A percentile compares a stretch with the other conserved stretches of the same genome.
These are phyloP conservation scores for Umbelopsis sp. DNA, from an alignment of 371 early-diverging fungal genomes.

Conservation along the genomic window DNA sequence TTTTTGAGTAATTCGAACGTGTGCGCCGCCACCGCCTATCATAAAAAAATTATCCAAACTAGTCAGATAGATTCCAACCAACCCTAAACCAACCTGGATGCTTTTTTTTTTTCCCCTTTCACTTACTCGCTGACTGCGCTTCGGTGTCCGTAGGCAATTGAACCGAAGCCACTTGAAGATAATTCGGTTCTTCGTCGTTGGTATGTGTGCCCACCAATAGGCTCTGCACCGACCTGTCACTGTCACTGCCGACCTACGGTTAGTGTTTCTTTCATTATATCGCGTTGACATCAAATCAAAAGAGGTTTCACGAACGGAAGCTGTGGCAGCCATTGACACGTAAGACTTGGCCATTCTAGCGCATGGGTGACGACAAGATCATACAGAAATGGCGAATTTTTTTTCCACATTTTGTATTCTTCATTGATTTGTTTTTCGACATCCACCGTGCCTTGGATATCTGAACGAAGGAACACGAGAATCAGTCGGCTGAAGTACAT, in stretches of 20 bases:
- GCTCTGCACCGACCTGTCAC: conserved; percentile 60
- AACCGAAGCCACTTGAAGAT: conserved; percentile 89
- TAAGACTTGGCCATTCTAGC: conserved; percentile 97
- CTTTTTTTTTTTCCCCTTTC: conserved; percentile 19
- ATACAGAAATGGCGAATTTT: conserved; percentile 98
- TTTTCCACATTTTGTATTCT: conserved; percentile 98
- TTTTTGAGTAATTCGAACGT: conserved; percentile 73
- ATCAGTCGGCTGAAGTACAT: neutral
- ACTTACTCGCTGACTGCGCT: conserved; percentile 69
- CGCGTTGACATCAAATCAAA: too few species aligned
- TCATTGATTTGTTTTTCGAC: conserved; percentile 86
- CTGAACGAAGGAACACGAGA: neutral
- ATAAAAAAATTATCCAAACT: neutral
- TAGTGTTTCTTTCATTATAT: too few species aligned
- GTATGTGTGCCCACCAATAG: conserved; percentile 97
- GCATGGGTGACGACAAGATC: conserved; percentile 97
- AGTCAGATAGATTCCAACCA: neutral
- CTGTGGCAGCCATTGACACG: conserved; percentile 98
- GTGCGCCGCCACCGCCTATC: neutral
- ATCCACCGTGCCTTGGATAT: conserved; percentile 33
- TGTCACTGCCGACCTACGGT: neutral
- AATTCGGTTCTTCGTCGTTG: conserved; percentile 92
- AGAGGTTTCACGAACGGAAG: too few species aligned
- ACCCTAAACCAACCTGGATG: neutral
- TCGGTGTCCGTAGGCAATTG: conserved; percentile 82